These are phyloP conservation scores for Metschnikowia baotianmanensis DNA, from an alignment of 805 yeast species.

Conservation along the genomic window DNA sequence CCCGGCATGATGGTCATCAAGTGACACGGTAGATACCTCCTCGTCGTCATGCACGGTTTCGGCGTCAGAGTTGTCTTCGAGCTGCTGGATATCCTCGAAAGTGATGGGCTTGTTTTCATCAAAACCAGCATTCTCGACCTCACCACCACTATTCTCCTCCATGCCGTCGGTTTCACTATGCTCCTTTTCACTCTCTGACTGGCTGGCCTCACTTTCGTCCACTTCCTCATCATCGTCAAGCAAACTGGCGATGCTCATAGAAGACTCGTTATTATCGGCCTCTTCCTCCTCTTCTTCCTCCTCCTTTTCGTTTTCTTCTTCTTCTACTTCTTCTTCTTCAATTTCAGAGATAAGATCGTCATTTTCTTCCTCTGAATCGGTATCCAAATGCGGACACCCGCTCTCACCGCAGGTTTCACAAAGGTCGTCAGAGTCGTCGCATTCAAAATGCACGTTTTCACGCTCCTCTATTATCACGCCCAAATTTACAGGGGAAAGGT, in stretches of 20 bases:
- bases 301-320: constrained; percentile 19
- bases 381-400: constrained; percentile 17
- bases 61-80: constrained; percentile 16
- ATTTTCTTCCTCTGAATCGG: constrained; percentile 15
- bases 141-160: neutral
- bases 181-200: neutral
- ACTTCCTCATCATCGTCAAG: constrained; percentile 3
- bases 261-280: constrained; percentile 5
- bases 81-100: constrained; percentile 24
- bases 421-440: constrained; percentile 22
- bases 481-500: constrained; percentile 39
- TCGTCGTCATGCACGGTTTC: constrained; percentile 23
- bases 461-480: constrained; percentile 18
- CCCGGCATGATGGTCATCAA: too few species aligned
- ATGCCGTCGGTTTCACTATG: neutral
- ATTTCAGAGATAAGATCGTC: constrained; percentile 16
- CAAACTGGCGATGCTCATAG: too few species aligned
- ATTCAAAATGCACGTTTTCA: constrained; percentile 49
- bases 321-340: constrained; percentile 7
- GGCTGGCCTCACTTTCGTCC: constrained; percentile 19
- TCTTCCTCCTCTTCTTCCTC: constrained; percentile 21
- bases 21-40: constrained; percentile 19
- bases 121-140: neutral
- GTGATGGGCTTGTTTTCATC: constrained; percentile 21
- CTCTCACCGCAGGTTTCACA: constrained; percentile 21